Percentiles rank a stretch among this genome's conserved stretches.
These are phyloP conservation scores for Pestalotiopsis sp. DNA, from an alignment of 2,329 filamentous ascomycete species.

Conservation along the genomic window DNA sequence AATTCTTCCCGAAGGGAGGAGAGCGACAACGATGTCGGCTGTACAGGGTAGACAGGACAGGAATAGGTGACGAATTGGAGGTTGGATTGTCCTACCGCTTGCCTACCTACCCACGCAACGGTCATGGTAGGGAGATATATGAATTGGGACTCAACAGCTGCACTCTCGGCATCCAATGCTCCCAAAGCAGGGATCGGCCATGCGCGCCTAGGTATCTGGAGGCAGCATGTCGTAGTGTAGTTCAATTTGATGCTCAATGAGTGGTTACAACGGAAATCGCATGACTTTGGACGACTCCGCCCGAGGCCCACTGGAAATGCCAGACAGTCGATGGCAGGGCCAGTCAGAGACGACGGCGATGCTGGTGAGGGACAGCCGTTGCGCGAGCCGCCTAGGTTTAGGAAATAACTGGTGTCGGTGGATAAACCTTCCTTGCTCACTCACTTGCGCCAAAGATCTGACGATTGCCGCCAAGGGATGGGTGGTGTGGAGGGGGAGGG, in stretches of 20 bases:
- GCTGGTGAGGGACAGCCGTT: neutral
- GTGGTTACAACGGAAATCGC: slow-evolving; percentile 8
- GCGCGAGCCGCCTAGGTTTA: neutral
- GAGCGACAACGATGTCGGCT: no score
- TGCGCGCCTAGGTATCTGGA: neutral
- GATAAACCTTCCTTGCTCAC: slow-evolving; percentile 2
- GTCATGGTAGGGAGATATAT: neutral
- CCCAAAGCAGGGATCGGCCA: slow-evolving; percentile 16
- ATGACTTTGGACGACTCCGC: slow-evolving; percentile 15
- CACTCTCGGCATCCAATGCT: neutral
- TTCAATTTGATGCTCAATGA: slow-evolving; percentile 13
- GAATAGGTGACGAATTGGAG: no score
- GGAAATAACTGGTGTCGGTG: neutral
- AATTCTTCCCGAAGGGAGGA: no score
- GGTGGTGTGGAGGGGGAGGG: neutral
- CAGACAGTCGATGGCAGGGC: neutral
- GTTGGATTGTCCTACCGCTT: neutral
- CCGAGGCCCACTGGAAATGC: slow-evolving; percentile 4
- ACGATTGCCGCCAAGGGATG: neutral
- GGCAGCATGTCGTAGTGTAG: neutral
- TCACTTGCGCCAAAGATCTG: slow-evolving; percentile 3
- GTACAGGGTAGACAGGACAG: no score
- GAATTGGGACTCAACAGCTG: neutral
- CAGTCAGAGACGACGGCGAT: neutral
- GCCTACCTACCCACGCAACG: neutral